Evolutionary conservation across 169 alveolate genomes (phyloP).

Genomic region (Babesia caballi): DNA sequence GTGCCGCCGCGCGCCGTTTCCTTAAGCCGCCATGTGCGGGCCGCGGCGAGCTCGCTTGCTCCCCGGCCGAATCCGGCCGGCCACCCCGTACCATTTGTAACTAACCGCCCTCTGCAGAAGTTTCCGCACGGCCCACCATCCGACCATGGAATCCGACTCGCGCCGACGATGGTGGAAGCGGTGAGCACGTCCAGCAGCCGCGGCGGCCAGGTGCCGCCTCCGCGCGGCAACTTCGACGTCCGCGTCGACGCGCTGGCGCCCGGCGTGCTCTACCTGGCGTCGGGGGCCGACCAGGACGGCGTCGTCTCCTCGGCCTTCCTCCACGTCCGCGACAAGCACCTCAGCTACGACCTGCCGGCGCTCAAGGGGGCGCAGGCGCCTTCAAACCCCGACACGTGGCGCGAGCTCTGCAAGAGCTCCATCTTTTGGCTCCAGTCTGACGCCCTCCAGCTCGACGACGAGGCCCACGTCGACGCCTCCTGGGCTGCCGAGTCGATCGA

Average conservation of each 20-base stretch:
- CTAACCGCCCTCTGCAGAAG: too few relatives aligned
- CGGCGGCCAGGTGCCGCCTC: not conserved
- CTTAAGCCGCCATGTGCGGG: not conserved
- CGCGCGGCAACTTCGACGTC: conserved; percentile 13
- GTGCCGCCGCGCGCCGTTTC: not conserved
- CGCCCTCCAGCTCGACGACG: conserved; percentile 44
- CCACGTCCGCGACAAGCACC: not conserved
- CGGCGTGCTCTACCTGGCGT: conserved; percentile 21
- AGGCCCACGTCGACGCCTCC: conserved; percentile 52
- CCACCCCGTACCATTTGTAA: too few relatives aligned
- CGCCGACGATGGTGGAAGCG: not conserved
- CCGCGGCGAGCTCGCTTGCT: too few relatives aligned
- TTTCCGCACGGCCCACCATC: not conserved
- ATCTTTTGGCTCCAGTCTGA: conserved; percentile 18
- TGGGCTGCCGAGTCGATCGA: conserved; percentile 60
- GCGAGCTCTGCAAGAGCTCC: conserved; percentile 8
- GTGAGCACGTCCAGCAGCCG: not conserved
- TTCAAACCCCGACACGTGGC: not conserved
- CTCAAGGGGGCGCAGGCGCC: not conserved
- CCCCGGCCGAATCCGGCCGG: too few relatives aligned
- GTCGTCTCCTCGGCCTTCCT: not conserved
- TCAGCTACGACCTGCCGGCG: not conserved
- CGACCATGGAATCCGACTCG: not conserved
- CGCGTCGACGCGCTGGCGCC: conserved; percentile 15
- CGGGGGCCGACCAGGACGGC: conserved; percentile 12